Conservation (phyloP, 2,329 filamentous ascomycete species). For the Ophiostoma novo-ulmi region DNA sequence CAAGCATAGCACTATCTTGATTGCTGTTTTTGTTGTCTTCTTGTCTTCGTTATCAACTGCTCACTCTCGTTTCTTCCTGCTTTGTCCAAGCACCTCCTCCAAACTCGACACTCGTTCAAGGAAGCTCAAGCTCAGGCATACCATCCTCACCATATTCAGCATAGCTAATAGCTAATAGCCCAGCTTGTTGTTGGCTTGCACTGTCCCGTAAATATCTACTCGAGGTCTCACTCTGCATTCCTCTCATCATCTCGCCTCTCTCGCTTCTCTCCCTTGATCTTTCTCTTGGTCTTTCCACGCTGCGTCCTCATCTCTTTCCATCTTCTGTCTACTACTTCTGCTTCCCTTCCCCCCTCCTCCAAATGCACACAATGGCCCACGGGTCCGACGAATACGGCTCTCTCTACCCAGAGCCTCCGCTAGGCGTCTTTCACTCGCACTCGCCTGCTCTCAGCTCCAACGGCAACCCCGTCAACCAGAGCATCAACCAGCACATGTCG, state of each 20-base stretch:
- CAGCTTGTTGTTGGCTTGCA: not conserved
- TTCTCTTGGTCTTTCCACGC: not conserved
- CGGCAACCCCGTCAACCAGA: not conserved
- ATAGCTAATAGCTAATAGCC: not conserved
- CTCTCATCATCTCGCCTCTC: not conserved
- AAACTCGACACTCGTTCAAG: conserved; percentile 6
- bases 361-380: conserved; percentile 25
- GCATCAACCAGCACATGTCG: conserved; percentile 14
- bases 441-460: conserved; percentile 21
- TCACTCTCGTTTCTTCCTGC: conserved; percentile 8
- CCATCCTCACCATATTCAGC: not conserved
- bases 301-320: not conserved
- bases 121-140: conserved; percentile 4
- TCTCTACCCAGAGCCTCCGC: conserved; percentile 29
- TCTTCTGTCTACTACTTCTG: not conserved
- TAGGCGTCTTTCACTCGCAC: conserved; percentile 25
- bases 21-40: not conserved
- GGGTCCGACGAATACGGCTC: conserved; percentile 27
- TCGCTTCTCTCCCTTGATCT: not conserved
- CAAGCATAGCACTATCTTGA: not conserved
- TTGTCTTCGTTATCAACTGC: not conserved
- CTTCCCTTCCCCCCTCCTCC: not conserved
- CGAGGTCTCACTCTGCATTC: conserved; percentile 7
- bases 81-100: not conserved
- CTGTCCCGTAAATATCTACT: not conserved